These are phyloP conservation scores for Phenoliferia sp. DNA, from an alignment of 1,284 basidiomycete species.

Conservation along the genomic window DNA sequence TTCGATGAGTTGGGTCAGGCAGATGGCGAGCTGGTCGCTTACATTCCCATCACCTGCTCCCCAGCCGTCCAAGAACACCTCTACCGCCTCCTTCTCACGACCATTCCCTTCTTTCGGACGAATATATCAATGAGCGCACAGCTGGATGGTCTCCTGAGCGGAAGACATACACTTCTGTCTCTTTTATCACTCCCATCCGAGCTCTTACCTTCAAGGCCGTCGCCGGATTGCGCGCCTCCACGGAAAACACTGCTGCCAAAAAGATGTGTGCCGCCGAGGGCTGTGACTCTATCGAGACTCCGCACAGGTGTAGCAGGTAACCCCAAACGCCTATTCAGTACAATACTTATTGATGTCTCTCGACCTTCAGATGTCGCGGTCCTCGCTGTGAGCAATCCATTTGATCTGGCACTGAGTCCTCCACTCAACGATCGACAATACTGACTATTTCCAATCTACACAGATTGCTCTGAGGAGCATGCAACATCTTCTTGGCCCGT, in stretches of 20 bases:
- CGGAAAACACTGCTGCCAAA: neutral
- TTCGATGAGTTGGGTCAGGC: neutral
- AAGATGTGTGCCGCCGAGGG: neutral
- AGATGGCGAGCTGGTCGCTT: neutral
- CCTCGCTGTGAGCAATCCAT: neutral
- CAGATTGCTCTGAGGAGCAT: neutral
- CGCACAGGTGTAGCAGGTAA: neutral
- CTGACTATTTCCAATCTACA: neutral
- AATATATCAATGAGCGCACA: neutral
- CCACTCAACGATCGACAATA: neutral
- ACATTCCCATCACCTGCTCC: neutral
- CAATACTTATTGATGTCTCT: neutral
- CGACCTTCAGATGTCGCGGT: neutral
- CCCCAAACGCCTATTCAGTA: neutral
- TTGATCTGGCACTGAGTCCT: too few relatives aligned
- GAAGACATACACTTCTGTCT: neutral
- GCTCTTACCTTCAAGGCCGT: neutral
- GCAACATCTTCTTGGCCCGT: neutral
- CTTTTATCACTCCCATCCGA: neutral
- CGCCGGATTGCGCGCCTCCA: neutral
- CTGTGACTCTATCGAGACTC: neutral
- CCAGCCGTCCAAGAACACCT: neutral
- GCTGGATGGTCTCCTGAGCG: neutral
- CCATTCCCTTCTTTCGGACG: neutral
- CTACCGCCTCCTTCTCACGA: neutral